phyloP scores from a whole-genome alignment of 169 alveolate genomes.

The Plasmodium falciparum region DNA sequence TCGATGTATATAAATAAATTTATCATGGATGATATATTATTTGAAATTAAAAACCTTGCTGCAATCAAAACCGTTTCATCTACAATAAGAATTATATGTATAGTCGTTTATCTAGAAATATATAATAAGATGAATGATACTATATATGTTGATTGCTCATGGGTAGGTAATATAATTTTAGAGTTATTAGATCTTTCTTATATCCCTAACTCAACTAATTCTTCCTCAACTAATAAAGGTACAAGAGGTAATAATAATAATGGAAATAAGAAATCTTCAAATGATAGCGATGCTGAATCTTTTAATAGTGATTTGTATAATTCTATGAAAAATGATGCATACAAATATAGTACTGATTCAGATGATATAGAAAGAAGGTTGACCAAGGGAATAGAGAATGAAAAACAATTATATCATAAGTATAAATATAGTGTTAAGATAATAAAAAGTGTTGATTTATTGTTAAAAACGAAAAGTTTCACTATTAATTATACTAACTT shows the following conservation, averaged over 20 bases:
- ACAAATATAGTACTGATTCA: neutral
- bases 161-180: slow-evolving; percentile 33
- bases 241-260: slow-evolving; percentile 11
- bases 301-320: neutral
- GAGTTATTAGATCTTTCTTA: slow-evolving; percentile 15
- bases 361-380: neutral
- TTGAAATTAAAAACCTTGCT: slow-evolving; percentile 51
- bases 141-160: slow-evolving; percentile 57
- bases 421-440: slow-evolving; percentile 27
- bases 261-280: neutral
- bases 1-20: slow-evolving; percentile 62
- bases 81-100: slow-evolving; percentile 2
- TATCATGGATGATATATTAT: slow-evolving; percentile 67
- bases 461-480: slow-evolving; percentile 55
- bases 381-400: neutral
- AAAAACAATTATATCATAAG: slow-evolving; percentile 2
- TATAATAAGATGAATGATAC: slow-evolving; percentile 36
- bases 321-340: neutral
- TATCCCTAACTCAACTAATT: slow-evolving; percentile 20
- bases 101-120: slow-evolving; percentile 43
- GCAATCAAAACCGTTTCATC: neutral
- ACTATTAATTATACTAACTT: slow-evolving; percentile 24
- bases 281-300: neutral
- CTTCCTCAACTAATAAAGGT: slow-evolving; percentile 6
- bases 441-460: slow-evolving; percentile 35